phyloP scores from a whole-genome alignment of 495 filamentous ascomycete genomes.

The Penicillium robsamsonii region DNA sequence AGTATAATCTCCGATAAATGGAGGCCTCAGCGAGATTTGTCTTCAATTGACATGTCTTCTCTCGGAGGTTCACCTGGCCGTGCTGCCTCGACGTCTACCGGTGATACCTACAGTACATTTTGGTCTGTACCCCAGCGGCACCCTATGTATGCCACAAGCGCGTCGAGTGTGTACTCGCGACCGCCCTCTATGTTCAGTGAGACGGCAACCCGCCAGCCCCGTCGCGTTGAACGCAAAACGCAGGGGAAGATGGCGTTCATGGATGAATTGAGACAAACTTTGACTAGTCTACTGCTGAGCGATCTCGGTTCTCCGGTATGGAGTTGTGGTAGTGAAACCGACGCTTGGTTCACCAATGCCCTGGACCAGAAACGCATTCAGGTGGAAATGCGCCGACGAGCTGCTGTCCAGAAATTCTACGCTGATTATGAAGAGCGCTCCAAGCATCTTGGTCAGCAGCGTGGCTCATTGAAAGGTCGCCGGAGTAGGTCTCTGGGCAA shows the following conservation, averaged over 20 bases:
- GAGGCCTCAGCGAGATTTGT: constrained; percentile 47
- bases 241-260: constrained; percentile 67
- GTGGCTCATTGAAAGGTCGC: constrained; percentile 24
- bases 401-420: constrained; percentile 50
- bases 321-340: constrained; percentile 83
- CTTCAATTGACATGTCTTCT: constrained; percentile 50
- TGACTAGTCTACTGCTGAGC: constrained; percentile 83
- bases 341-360: constrained; percentile 78
- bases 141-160: constrained; percentile 59
- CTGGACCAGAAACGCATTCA: constrained; percentile 77
- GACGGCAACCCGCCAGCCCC: constrained; percentile 30
- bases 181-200: constrained; percentile 49
- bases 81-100: constrained; percentile 57
- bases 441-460: constrained; percentile 22
- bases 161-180: constrained; percentile 51
- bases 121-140: constrained; percentile 77
- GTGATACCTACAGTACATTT: constrained; percentile 78
- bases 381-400: constrained; percentile 63
- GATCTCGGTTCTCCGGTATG: constrained; percentile 86
- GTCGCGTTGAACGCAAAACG: constrained; percentile 35
- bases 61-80: constrained; percentile 58
- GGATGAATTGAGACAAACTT: constrained; percentile 68
- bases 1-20: constrained; percentile 68
- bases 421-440: constrained; percentile 40
- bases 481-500: constrained; percentile 39